Percentiles rank a stretch among this genome's conserved stretches.
Conservation (phyloP, 331 rosid genomes). For the Telfairia occidentalis region DNA sequence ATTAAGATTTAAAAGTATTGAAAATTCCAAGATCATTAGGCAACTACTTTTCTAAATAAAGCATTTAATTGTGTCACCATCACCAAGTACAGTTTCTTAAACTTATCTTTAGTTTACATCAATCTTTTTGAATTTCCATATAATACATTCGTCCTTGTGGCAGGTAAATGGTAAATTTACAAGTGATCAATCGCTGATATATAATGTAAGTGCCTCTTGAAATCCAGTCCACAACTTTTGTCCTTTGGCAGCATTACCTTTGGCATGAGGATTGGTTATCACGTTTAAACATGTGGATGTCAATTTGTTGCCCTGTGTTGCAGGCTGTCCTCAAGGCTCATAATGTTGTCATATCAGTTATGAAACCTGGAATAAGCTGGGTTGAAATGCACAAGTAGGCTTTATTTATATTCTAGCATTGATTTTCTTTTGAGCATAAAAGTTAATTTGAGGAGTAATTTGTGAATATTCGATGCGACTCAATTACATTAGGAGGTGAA, state of each 20-base stretch:
- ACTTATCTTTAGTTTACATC: neutral
- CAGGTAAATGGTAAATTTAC: constrained; percentile 90
- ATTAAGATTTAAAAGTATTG: neutral
- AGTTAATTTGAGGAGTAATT: neutral
- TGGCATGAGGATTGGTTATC: neutral
- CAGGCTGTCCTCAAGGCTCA: constrained; percentile 96
- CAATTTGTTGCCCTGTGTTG: constrained; percentile 17
- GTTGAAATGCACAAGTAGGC: constrained; percentile 81
- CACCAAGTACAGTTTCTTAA: neutral
- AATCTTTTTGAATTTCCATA: neutral
- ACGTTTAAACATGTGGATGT: neutral
- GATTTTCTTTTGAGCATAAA: neutral
- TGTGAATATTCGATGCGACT: neutral
- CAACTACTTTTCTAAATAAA: neutral
- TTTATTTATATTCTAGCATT: neutral
- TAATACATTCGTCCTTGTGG: constrained; percentile 20
- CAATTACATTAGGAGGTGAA: neutral
- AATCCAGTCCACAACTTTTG: neutral
- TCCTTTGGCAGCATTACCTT: neutral
- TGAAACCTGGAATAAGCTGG: constrained; percentile 82
- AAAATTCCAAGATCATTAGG: neutral
- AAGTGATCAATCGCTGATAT: constrained; percentile 60
- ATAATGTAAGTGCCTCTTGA: constrained; percentile 43
- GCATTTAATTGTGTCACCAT: neutral
- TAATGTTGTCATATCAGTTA: constrained; percentile 57